Evolutionary conservation across 1,284 basidiomycete genomes (phyloP).

Genomic region (Stygiomarasmius scandens): DNA sequence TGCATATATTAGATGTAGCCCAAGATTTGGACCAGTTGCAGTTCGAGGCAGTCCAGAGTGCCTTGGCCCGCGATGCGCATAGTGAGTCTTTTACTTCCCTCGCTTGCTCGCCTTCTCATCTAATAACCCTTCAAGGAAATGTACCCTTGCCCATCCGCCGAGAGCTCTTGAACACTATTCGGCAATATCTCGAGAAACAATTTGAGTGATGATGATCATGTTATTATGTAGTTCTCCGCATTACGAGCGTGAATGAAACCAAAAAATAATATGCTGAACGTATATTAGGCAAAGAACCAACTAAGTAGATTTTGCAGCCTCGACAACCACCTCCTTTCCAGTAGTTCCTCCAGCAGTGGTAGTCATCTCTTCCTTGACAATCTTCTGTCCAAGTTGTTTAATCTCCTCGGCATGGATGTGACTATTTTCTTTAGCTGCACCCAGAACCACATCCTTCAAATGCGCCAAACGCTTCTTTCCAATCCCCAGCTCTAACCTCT

Average conservation of each 20-base stretch:
- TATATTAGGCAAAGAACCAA: not conserved
- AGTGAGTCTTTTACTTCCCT: not conserved
- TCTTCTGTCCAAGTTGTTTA: conserved; percentile 41
- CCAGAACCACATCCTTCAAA: conserved; percentile 31
- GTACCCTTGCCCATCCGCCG: conserved; percentile 7
- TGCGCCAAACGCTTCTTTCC: conserved; percentile 47
- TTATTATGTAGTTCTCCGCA: not conserved
- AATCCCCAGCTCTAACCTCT: conserved; percentile 68
- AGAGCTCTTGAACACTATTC: not conserved
- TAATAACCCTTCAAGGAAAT: not conserved
- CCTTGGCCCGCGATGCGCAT: conserved; percentile 1
- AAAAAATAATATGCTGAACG: not conserved
- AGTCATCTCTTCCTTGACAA: conserved; percentile 46
- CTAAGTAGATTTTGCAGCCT: not conserved
- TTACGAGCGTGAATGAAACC: not conserved
- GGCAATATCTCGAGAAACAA: conserved; percentile 7
- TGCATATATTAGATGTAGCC: conserved; percentile 2
- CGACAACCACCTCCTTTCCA: not conserved
- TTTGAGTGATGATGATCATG: not conserved
- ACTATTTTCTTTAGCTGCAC: conserved; percentile 32
- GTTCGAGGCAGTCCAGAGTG: not conserved
- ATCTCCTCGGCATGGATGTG: conserved; percentile 15
- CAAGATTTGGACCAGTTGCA: not conserved
- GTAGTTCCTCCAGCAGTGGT: not conserved
- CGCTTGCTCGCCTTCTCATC: not conserved